Conservation (phyloP, 768 basidiomycete genomes). For the Panaeolus papilionaceus region DNA sequence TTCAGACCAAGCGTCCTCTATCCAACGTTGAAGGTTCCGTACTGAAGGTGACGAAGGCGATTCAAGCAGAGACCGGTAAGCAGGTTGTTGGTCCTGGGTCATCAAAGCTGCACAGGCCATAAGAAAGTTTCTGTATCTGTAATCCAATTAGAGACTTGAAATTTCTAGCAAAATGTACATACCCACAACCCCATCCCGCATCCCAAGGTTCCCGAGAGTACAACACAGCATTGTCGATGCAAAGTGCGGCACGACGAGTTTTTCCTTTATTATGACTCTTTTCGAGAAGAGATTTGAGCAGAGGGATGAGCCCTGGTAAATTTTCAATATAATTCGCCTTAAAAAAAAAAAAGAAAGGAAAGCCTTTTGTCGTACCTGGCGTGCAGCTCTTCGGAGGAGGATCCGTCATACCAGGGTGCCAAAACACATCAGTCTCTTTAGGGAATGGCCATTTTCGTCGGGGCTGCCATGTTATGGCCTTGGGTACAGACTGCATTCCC, state of each 20-base stretch:
- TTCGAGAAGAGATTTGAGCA: slow-evolving; percentile 59
- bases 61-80: slow-evolving; percentile 68
- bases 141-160: slow-evolving; percentile 15
- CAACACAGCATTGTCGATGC: slow-evolving; percentile 67
- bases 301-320: slow-evolving; percentile 62
- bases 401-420: slow-evolving; percentile 55
- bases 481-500: not conserved
- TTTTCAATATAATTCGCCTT: not conserved
- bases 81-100: slow-evolving; percentile 64
- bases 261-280: slow-evolving; percentile 53
- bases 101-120: slow-evolving; percentile 80
- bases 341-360: slow-evolving; percentile 1
- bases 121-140: slow-evolving; percentile 82
- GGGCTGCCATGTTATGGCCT: slow-evolving; percentile 13
- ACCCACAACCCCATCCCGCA: slow-evolving; percentile 77
- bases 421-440: slow-evolving; percentile 60
- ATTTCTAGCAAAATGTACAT: slow-evolving; percentile 28
- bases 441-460: slow-evolving; percentile 28
- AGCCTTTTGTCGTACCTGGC: slow-evolving; percentile 52
- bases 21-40: slow-evolving; percentile 75
- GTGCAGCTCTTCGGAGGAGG: slow-evolving; percentile 61
- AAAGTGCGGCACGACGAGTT: slow-evolving; percentile 65
- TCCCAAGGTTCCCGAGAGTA: slow-evolving; percentile 67
- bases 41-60: slow-evolving; percentile 68
- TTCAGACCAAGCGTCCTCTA: slow-evolving; percentile 81